Conservation (phyloP, 1,139 yeast species). For the Candida mesenterica region DNA sequence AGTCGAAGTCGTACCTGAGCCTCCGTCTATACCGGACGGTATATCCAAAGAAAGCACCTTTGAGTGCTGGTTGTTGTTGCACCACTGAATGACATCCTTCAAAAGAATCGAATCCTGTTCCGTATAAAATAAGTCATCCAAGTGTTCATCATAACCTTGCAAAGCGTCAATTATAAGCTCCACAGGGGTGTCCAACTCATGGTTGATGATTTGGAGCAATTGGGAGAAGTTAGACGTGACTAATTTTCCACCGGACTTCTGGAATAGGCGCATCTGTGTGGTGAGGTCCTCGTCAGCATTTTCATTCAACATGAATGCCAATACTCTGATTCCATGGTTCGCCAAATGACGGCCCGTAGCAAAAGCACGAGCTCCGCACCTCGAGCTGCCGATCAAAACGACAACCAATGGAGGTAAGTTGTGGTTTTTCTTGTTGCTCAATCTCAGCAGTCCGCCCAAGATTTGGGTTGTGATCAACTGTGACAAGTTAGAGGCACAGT, state of each 20-base stretch:
- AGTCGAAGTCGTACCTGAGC: constrained; percentile 60
- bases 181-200: constrained; percentile 66
- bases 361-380: constrained; percentile 73
- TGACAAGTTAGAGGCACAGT: constrained; percentile 68
- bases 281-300: constrained; percentile 29
- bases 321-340: constrained; percentile 70
- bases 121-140: constrained; percentile 47
- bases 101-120: constrained; percentile 45
- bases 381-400: constrained; percentile 67
- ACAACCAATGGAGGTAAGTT: constrained; percentile 79
- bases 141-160: constrained; percentile 76
- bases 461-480: constrained; percentile 53
- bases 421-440: constrained; percentile 56
- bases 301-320: constrained; percentile 49
- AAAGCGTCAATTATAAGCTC: constrained; percentile 79
- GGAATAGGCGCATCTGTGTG: constrained; percentile 54
- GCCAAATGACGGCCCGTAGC: constrained; percentile 79
- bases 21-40: constrained; percentile 84
- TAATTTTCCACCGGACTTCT: constrained; percentile 44
- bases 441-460: constrained; percentile 67
- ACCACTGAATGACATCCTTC: constrained; percentile 59
- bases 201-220: constrained; percentile 30
- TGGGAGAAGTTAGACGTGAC: constrained; percentile 33
- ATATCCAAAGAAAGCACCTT: constrained; percentile 71
- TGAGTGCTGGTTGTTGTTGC: constrained; percentile 51